Evolutionary conservation across 2,329 filamentous ascomycete species (phyloP).

Genomic region (Botrytis byssoidea): DNA sequence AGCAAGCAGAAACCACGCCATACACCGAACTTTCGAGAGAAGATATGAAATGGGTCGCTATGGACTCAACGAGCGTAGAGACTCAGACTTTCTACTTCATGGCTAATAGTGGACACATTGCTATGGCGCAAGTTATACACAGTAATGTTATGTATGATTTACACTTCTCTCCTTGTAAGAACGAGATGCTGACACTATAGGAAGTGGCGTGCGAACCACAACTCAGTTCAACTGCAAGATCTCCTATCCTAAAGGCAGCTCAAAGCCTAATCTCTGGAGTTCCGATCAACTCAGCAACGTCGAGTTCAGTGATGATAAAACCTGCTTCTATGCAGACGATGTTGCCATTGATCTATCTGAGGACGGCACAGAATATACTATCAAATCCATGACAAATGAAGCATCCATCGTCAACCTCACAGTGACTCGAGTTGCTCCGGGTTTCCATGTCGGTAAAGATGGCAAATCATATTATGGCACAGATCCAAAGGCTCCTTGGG

Average conservation of each 20-base stretch:
- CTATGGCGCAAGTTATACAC: slow-evolving; percentile 89
- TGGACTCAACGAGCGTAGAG: slow-evolving; percentile 87
- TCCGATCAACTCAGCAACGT: slow-evolving; percentile 75
- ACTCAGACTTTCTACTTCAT: slow-evolving; percentile 93
- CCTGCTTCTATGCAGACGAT: slow-evolving; percentile 81
- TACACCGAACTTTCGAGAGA: slow-evolving; percentile 77
- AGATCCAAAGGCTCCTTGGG: slow-evolving; percentile 84
- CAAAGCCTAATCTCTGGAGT: slow-evolving; percentile 77
- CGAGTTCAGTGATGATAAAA: slow-evolving; percentile 81
- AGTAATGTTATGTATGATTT: slow-evolving; percentile 84
- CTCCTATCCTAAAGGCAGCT: slow-evolving; percentile 67
- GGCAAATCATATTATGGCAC: slow-evolving; percentile 85
- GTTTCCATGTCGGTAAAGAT: slow-evolving; percentile 80
- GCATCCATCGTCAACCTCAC: slow-evolving; percentile 82
- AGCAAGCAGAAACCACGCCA: slow-evolving; percentile 73
- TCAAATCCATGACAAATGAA: slow-evolving; percentile 87
- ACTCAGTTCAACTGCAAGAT: slow-evolving; percentile 94
- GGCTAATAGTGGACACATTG: slow-evolving; percentile 72
- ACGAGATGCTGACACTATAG: slow-evolving; percentile 31
- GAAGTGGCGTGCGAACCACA: slow-evolving; percentile 83
- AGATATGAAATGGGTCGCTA: slow-evolving; percentile 77
- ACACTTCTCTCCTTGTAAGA: slow-evolving; percentile 22
- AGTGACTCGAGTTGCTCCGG: slow-evolving; percentile 71
- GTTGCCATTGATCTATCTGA: slow-evolving; percentile 82
- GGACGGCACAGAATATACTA: slow-evolving; percentile 76